Base-by-base conservation (phyloP, 768 basidiomycete genomes). In the Boletus bicolor region DNA sequence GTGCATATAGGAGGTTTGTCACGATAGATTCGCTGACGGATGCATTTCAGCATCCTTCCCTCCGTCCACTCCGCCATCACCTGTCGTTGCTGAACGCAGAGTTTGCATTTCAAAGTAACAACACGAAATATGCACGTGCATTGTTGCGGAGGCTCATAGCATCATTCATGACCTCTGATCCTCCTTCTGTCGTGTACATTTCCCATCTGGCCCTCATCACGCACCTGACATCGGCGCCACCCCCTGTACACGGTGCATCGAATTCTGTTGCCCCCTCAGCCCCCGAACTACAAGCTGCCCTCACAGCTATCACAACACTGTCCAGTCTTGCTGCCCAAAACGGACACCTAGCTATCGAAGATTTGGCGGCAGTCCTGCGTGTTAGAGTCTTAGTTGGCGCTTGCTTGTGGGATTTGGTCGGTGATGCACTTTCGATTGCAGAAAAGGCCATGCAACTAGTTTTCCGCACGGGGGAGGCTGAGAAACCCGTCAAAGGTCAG, bases 1-100 rank as follows among this genome's bases (percentile, higher is more conserved):
- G 39, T 37, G 55, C 55, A 58, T 54, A 63, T 51, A 54, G 44
- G 44, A 14, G 26, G 6, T 52, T 41, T 24, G 10, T 47, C 44
- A 24, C 24, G n/a, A 26, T 12, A 49, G 45, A n/a, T 34, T 49
- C 35, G 17, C 30, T 61, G 45, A 62, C 54, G 24, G 28, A 6
- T 11, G 30, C 26, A 50, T 17, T 59, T 0, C 50, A 87, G 85
- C 85, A 87, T 62, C 85, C 89, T 3, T 79, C 86, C 10, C 75
- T 92, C 10, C 77, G 82, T 50, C 70, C 76, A 7, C 85, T 86
- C 64, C 80, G 77, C 42, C 80, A 81, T 4, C 80, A 82, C 54
- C 71, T 92, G 24, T 78, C 80, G 1, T 72, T 83, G 38, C 79
- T 89, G 35, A 84, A 86, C 17, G 82, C 85, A 4, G 82, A 79